Base-by-base conservation (phyloP, 345 rosid species). In the Ceriops zippeliana region DNA sequence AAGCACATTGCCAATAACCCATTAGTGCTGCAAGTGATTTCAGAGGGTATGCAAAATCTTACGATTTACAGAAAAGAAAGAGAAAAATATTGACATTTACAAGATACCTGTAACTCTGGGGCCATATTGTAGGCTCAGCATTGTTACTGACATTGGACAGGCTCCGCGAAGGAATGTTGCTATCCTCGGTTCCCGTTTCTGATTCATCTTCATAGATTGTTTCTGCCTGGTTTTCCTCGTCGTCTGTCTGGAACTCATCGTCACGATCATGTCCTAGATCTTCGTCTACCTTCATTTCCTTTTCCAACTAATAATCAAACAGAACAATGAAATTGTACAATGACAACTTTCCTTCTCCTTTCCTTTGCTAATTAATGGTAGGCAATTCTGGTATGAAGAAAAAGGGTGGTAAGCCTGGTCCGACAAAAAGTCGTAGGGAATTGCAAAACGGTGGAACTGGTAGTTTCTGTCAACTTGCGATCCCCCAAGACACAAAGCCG, bases 161-260 rank as follows among this genome's bases (percentile, higher is more conserved):
- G 72, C 46, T 70, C 37, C 6, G 59, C 0, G 80, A 68, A 10
- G 61, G 53, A 21, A 6, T 2, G 1, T 73, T 61, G 20, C 56
- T 61, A 53, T 83, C 59, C 30, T 24, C 91, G 0, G 85, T 77
- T 22, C 79, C 89, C 1, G 68, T 47, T 6, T 76, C 79, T 24
- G 73, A 78, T 3, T 75, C 71, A 51, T 66, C 35, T 30, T 69
- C 72, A 58, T 83, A 83, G 32, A 68, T 70, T 58, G 80, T 76
- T 30, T 85, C 86, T 3, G 93, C 97, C 66, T 75, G 89, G 47
- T 89, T 86, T 75, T 87, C 93, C 68, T 89, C 93, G 15, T 91
- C 98, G 57, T 93, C 97, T 0, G 92, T 89, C 20, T 80, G 83
- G 70, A 87, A 84, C 5, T 83, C 89, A 63, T 84, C 89, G 53